Conservation (phyloP, 805 yeast species). For the Yarrowia bubula region DNA sequence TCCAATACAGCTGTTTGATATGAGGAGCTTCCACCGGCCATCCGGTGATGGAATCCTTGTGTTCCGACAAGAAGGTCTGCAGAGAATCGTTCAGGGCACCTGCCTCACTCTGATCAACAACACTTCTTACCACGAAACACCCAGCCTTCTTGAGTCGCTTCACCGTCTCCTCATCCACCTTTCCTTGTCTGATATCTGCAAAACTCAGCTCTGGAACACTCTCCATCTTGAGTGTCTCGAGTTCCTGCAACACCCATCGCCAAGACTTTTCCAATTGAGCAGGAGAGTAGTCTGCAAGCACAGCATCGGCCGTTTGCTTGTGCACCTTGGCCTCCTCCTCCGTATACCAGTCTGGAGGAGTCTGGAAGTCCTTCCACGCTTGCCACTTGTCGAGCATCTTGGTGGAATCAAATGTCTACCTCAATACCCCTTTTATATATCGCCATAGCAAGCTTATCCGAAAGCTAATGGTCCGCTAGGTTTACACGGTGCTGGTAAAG, state of each 20-base stretch:
- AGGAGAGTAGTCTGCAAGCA: slow-evolving; percentile 1
- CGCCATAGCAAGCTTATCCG: not conserved
- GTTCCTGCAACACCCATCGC: not conserved
- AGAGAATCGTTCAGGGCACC: not conserved
- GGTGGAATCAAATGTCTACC: not conserved
- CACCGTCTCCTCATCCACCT: not conserved
- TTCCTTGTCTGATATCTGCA: not conserved
- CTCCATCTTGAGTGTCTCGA: not conserved
- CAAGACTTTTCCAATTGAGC: not conserved
- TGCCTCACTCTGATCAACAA: not conserved
- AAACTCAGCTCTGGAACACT: not conserved
- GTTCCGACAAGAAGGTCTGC: not conserved
- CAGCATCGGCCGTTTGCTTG: not conserved
- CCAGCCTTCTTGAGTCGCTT: not conserved
- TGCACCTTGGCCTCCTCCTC: not conserved
- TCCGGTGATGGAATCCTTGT: not conserved
- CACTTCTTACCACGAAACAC: not conserved
- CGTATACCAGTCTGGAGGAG: not conserved
- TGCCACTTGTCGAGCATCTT: not conserved
- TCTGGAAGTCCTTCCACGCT: not conserved
- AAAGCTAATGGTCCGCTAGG: not conserved
- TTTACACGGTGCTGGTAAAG: not conserved
- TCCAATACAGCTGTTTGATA: slow-evolving; percentile 11
- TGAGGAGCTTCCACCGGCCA: not conserved
- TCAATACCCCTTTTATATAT: not conserved